Base-by-base conservation (phyloP, 192 early-diverging fungal species). In the Coemansia sp. region DNA sequence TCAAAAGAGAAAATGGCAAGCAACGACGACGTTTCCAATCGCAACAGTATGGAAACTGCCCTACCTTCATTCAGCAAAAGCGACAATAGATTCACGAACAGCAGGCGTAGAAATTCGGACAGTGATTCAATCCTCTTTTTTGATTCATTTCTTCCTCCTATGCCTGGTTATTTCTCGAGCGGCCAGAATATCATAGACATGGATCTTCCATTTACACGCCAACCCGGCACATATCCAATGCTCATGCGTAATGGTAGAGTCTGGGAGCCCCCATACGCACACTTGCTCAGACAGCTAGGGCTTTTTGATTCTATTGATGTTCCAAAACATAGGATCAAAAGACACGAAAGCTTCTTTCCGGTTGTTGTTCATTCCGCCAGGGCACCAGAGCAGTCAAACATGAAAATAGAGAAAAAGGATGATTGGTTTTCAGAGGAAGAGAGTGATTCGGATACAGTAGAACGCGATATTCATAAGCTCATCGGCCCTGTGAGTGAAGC, bases 191-290 rank as follows among this genome's bases (percentile, higher is more conserved):
- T 64, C 1, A 65, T 68, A 18, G 66, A 61, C 26, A 43, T 61
- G n/a, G 43, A 18, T 18, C 15, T 18, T 41, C 57, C 57, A 16
- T 40, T 39, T 59, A 12, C n/a, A 36, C 36, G 26, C 55, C 26
- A 12, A 3, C 10, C 22, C 15, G 18, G 15, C 18, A 8, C 36
- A 56, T 9, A 32, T 8, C 6, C 26, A 11, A 8, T 37, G 55
- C 18, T 56, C 16, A 3, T 59, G 39, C 57, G 8, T 3, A 59
- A 59, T 16, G 37, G 57, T 0, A 59, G 37, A n/a, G 39, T 59
- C 57, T 59, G 57, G 13, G 70, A 72, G 32, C 78, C 78, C 36
- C 78, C 78, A 8, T 81, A 76, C 46, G 78, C 78, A 1, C 69
- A 64, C 13, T 13, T 81, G 11, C 74, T 81, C 39, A 59, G 73